Evolutionary conservation across 345 rosid species (phyloP).

Genomic region (Eutrema japonicum): DNA sequence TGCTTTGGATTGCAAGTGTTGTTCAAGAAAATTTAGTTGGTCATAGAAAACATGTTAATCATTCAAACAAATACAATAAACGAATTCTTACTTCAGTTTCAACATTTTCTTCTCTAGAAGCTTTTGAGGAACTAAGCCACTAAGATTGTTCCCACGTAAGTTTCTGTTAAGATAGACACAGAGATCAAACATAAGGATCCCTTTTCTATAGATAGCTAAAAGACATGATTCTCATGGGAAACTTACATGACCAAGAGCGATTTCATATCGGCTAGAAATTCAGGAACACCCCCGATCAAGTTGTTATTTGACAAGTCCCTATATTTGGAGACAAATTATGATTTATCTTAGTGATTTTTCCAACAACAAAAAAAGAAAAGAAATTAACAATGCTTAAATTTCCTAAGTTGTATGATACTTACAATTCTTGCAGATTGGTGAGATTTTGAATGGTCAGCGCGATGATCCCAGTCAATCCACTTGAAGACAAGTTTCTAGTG

Average conservation of each 20-base stretch:
- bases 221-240: neutral
- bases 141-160: conserved; percentile 45
- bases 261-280: conserved; percentile 46
- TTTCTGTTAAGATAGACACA: conserved; percentile 39
- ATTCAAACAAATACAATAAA: neutral
- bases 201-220: neutral
- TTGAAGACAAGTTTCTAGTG: conserved; percentile 44
- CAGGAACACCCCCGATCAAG: conserved; percentile 51
- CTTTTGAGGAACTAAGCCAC: conserved; percentile 44
- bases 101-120: conserved; percentile 36
- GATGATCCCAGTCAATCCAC: conserved; percentile 45
- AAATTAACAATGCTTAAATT: too few relatives aligned
- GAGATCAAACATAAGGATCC: neutral
- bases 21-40: neutral
- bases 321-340: neutral
- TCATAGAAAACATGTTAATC: too few relatives aligned
- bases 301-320: conserved; percentile 59
- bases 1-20: neutral
- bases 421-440: conserved; percentile 44
- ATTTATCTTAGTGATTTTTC: neutral
- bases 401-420: conserved; percentile 16
- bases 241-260: conserved; percentile 53
- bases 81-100: conserved; percentile 16
- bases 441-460: conserved; percentile 36
- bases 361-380: too few relatives aligned